phyloP scores from a whole-genome alignment of 441 rosid genomes.

The Metrosideros polymorpha region DNA sequence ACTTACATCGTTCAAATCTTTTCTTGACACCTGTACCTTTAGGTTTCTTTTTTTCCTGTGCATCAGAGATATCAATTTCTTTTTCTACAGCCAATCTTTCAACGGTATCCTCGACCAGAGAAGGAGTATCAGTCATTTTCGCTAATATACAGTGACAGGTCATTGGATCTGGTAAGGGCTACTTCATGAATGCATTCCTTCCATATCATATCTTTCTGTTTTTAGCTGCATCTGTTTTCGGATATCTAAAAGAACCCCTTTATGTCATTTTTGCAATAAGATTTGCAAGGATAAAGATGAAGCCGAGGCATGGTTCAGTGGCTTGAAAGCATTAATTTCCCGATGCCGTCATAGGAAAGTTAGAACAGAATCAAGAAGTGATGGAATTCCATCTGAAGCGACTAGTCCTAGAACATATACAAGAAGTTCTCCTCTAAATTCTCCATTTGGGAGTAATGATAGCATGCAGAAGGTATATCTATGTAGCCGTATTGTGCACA shows the following conservation, averaged over 20 bases:
- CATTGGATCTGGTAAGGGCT: slow-evolving; percentile 76
- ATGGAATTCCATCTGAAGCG: slow-evolving; percentile 85
- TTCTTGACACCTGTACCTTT: neutral
- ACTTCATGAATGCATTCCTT: neutral
- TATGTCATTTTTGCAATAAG: slow-evolving; percentile 14
- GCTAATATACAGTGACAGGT: slow-evolving; percentile 76
- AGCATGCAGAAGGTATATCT: slow-evolving; percentile 69
- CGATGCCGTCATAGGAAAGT: slow-evolving; percentile 64
- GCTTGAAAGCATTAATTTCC: slow-evolving; percentile 84
- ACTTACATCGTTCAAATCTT: neutral
- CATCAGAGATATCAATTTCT: slow-evolving; percentile 6
- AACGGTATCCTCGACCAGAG: slow-evolving; percentile 97
- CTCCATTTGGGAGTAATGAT: slow-evolving; percentile 90
- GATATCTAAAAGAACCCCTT: slow-evolving; percentile 3
- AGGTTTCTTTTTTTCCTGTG: neutral
- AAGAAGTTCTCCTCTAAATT: slow-evolving; percentile 88
- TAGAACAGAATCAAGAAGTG: slow-evolving; percentile 92
- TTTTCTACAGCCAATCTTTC: slow-evolving; percentile 79
- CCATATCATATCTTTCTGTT: neutral
- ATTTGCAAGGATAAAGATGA: slow-evolving; percentile 95
- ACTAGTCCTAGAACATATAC: slow-evolving; percentile 88
- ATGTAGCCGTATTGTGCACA: neutral
- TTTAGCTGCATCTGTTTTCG: neutral
- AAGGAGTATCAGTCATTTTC: slow-evolving; percentile 97
- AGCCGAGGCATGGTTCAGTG: slow-evolving; percentile 98